Percentiles rank a stretch among this genome's conserved stretches.
These are phyloP conservation scores for Erigeron canadensis DNA, from an alignment of 129 eudicot species.

Conservation along the genomic window DNA sequence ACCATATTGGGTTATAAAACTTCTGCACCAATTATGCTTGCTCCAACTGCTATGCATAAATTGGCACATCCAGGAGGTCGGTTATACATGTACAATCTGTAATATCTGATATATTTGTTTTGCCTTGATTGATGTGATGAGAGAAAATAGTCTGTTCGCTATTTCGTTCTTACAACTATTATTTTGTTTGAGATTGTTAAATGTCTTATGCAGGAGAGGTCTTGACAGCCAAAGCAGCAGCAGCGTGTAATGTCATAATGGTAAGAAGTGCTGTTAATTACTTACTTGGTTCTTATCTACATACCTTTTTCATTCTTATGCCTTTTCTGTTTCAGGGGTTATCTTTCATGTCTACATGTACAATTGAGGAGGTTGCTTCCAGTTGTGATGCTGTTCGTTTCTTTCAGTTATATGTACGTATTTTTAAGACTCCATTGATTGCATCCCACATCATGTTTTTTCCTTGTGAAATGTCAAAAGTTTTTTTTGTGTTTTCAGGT, in stretches of 20 bases:
- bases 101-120: not conserved
- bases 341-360: slow-evolving; percentile 70
- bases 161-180: not conserved
- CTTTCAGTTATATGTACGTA: slow-evolving; percentile 71
- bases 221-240: slow-evolving; percentile 92
- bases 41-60: slow-evolving; percentile 79
- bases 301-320: not conserved
- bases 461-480: slow-evolving; percentile 7
- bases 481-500: slow-evolving; percentile 40
- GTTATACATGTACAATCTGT: not conserved
- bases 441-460: not conserved
- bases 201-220: slow-evolving; percentile 60
- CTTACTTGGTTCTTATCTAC: not conserved
- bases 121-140: not conserved
- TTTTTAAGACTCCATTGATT: slow-evolving; percentile 20
- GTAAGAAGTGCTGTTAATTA: slow-evolving; percentile 28
- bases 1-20: slow-evolving; percentile 65
- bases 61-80: slow-evolving; percentile 76
- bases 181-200: slow-evolving; percentile 1
- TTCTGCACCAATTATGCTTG: slow-evolving; percentile 82
- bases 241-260: slow-evolving; percentile 71
- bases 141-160: not conserved
- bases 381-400: slow-evolving; percentile 80
- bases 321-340: slow-evolving; percentile 47
- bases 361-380: slow-evolving; percentile 87